Evolutionary conservation across 73 alveolate species (phyloP).

Genomic region (Tetrahymena thermophila): DNA sequence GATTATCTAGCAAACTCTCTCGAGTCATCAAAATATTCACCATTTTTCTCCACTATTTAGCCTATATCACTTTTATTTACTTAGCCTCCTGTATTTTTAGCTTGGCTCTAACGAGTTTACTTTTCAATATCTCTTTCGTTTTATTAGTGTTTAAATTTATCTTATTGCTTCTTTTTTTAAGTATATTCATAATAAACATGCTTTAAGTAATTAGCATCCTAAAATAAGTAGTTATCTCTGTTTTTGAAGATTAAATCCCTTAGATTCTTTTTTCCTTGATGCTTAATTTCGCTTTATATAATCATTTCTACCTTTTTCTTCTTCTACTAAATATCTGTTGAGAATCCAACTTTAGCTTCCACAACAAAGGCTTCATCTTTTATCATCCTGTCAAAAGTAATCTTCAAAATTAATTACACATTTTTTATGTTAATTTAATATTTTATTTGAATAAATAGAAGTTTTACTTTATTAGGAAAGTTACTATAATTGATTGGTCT

Average conservation of each 20-base stretch:
- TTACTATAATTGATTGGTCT: background rate
- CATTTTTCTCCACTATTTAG: background rate
- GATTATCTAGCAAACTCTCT: background rate
- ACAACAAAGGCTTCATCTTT: background rate
- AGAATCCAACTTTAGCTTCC: background rate
- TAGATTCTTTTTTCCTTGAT: background rate
- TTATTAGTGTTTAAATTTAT: background rate
- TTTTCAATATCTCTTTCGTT: background rate
- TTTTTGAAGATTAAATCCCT: background rate
- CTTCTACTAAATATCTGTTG: background rate
- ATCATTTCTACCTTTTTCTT: background rate
- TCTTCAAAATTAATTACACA: background rate
- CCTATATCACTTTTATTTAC: background rate
- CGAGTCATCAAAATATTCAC: background rate
- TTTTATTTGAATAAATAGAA: background rate
- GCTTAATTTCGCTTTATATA: background rate
- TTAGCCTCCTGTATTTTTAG: background rate
- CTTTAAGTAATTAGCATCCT: background rate
- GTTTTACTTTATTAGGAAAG: background rate
- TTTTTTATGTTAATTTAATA: background rate
- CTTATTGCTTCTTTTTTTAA: background rate
- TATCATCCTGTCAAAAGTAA: background rate
- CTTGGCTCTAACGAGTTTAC: background rate
- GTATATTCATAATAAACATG: background rate
- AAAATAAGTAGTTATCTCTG: background rate